Conservation (phyloP, 2,329 filamentous ascomycete species). For the Ambrosiella cleistominuta region DNA sequence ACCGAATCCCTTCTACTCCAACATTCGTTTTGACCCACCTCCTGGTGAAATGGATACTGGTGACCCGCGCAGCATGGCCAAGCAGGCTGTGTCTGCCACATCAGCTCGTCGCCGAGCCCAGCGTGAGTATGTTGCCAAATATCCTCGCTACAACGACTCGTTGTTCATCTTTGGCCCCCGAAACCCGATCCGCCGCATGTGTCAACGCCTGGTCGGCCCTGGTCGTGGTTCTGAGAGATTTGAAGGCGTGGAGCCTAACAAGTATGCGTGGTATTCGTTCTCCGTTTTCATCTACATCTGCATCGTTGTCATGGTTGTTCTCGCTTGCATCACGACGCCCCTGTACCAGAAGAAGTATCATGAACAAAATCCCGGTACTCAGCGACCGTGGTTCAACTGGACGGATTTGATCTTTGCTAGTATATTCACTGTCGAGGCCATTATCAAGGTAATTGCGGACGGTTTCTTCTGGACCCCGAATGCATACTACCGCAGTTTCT, state of each 20-base stretch:
- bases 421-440: slow-evolving; percentile 69
- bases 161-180: slow-evolving; percentile 69
- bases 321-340: slow-evolving; percentile 87
- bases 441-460: slow-evolving; percentile 87
- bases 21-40: slow-evolving; percentile 45
- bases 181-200: slow-evolving; percentile 63
- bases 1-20: slow-evolving; percentile 90
- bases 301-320: slow-evolving; percentile 92
- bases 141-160: slow-evolving; percentile 85
- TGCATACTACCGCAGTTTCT: slow-evolving; percentile 88
- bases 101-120: slow-evolving; percentile 74
- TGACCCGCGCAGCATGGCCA: slow-evolving; percentile 75
- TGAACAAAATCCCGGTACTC: slow-evolving; percentile 27
- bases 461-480: slow-evolving; percentile 95
- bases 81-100: slow-evolving; percentile 70
- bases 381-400: slow-evolving; percentile 67
- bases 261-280: slow-evolving; percentile 79
- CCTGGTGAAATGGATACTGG: slow-evolving; percentile 45
- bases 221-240: slow-evolving; percentile 74
- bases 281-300: slow-evolving; percentile 86
- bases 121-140: slow-evolving; percentile 68
- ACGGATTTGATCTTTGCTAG: slow-evolving; percentile 78
- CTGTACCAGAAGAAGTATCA: slow-evolving; percentile 87
- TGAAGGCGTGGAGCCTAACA: slow-evolving; percentile 78
- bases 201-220: slow-evolving; percentile 79